These are phyloP conservation scores for Fusarium sp. DNA, from an alignment of 2,329 filamentous ascomycete species.

Conservation along the genomic window DNA sequence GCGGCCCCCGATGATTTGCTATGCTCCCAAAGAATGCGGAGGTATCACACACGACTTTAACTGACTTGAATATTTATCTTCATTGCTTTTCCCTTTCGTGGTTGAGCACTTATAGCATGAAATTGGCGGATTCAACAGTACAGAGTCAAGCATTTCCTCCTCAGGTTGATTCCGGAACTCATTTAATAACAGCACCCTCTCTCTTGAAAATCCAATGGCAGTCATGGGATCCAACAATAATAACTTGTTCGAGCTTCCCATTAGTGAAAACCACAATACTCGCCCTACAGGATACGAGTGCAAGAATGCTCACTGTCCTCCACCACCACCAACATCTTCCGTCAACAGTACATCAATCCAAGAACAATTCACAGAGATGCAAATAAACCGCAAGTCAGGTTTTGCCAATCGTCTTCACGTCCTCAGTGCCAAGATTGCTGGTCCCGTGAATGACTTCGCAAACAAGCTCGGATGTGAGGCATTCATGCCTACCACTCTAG, in stretches of 20 bases:
- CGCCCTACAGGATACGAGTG: background rate
- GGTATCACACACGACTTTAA: rapidly evolving
- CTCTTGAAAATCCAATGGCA: background rate
- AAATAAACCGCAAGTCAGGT: background rate
- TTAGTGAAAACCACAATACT: too few relatives aligned
- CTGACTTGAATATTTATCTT: background rate
- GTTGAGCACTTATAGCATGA: background rate
- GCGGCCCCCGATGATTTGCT: background rate
- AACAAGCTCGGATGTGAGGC: background rate
- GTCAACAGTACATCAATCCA: rapidly evolving
- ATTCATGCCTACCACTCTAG: background rate
- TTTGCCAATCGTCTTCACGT: background rate
- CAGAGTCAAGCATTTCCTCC: background rate
- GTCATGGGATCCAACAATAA: background rate
- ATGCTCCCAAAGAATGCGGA: background rate
- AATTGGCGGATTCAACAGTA: background rate
- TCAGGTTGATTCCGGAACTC: background rate
- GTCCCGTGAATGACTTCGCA: background rate
- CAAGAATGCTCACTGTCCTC: background rate
- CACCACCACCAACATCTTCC: background rate
- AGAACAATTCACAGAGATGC: background rate
- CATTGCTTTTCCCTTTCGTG: background rate
- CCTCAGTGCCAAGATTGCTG: background rate
- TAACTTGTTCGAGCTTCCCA: background rate
- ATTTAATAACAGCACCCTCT: rapidly evolving